These are phyloP conservation scores for Yamadazyma mexicana DNA, from an alignment of 1,139 yeast species.

Conservation along the genomic window DNA sequence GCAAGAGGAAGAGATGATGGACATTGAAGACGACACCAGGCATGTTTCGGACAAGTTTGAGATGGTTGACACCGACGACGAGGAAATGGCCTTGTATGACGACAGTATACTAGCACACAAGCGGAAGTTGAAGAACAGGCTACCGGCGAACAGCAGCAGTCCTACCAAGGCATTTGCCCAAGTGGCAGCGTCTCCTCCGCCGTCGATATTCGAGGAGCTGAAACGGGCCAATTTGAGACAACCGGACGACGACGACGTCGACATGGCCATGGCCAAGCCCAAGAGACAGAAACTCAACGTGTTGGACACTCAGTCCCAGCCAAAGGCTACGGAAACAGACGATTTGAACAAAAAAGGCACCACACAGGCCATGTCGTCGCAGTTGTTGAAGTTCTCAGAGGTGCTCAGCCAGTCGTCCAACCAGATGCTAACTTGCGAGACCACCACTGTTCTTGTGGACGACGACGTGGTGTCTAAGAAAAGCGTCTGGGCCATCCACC, in stretches of 20 bases:
- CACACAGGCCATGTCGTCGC: neutral
- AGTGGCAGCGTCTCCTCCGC: conserved; percentile 5
- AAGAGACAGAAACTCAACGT: conserved; percentile 9
- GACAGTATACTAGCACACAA: conserved; percentile 17
- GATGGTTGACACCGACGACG: conserved; percentile 21
- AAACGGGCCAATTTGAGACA: too few relatives aligned
- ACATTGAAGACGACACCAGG: neutral
- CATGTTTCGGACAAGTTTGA: conserved; percentile 9
- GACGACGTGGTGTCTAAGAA: conserved; percentile 18
- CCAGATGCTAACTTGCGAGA: conserved; percentile 1
- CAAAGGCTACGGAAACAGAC: neutral
- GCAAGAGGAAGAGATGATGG: conserved; percentile 14
- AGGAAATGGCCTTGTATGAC: conserved; percentile 12
- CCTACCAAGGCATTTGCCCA: conserved; percentile 11
- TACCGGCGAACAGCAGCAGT: conserved; percentile 5
- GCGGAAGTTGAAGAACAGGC: conserved; percentile 6
- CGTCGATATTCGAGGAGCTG: conserved; percentile 1
- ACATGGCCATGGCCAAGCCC: conserved; percentile 9
- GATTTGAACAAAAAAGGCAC: neutral
- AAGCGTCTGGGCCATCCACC: conserved; percentile 40
- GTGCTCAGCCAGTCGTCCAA: conserved; percentile 4
- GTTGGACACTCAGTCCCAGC: conserved; percentile 8
- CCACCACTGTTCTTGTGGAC: conserved; percentile 16
- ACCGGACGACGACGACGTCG: conserved; percentile 11
- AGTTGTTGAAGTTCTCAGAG: neutral